Evolutionary conservation across 192 early-diverging fungal genomes (phyloP).

Genomic region (Backusella tuberculispora): DNA sequence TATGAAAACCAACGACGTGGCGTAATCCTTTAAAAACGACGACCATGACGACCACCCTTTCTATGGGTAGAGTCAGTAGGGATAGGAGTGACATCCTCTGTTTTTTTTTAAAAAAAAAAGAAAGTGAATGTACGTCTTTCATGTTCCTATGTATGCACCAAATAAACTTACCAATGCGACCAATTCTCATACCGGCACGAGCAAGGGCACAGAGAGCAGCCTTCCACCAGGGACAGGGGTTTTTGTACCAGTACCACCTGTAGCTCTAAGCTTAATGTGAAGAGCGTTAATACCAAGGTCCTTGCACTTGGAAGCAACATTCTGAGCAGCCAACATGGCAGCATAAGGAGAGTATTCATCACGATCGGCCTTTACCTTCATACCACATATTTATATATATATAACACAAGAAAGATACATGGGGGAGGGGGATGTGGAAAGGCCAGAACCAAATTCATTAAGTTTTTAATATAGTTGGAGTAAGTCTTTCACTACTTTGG

Average conservation of each 20-base stretch:
- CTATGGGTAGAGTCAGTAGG: slow-evolving; percentile 98
- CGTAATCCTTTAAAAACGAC: slow-evolving; percentile 77
- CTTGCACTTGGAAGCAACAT: slow-evolving; percentile 97
- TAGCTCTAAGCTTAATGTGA: slow-evolving; percentile 99
- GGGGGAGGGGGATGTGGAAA: slow-evolving; percentile 38
- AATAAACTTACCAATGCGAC: slow-evolving; percentile 81
- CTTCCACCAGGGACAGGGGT: slow-evolving; percentile 97
- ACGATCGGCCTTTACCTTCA: slow-evolving; percentile 99
- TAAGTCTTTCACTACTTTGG: slow-evolving; percentile 30
- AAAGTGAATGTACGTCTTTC: not conserved
- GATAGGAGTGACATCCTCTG: slow-evolving; percentile 96
- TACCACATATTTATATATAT: slow-evolving; percentile 76
- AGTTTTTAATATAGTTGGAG: slow-evolving; percentile 8
- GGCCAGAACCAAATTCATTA: not conserved
- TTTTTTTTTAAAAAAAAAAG: slow-evolving; percentile 33
- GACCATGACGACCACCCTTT: slow-evolving; percentile 99
- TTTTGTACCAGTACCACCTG: slow-evolving; percentile 98
- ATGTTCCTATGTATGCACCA: slow-evolving; percentile 22
- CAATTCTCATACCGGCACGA: slow-evolving; percentile 98
- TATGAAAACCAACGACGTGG: not conserved
- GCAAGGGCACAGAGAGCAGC: slow-evolving; percentile 97
- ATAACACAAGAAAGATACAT: slow-evolving; percentile 36
- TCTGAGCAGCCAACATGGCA: slow-evolving; percentile 99
- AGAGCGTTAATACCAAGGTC: slow-evolving; percentile 99
- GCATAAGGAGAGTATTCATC: slow-evolving; percentile 99